Evolutionary conservation across 768 basidiomycete species (phyloP).

Genomic region (Lentinula edodes): DNA sequence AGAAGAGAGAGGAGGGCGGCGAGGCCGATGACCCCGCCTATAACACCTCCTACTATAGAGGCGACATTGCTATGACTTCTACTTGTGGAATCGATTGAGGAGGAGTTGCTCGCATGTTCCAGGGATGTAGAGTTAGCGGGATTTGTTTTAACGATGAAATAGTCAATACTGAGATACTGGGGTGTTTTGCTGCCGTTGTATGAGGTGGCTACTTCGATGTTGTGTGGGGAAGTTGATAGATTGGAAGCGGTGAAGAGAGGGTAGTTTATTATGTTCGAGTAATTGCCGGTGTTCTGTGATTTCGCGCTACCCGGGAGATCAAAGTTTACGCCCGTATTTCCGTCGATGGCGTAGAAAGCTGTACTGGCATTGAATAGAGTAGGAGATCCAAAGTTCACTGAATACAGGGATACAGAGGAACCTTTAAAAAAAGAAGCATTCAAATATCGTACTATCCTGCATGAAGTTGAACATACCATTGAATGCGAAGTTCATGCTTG

Average conservation of each 20-base stretch:
- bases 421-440: neutral
- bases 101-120: neutral
- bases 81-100: neutral
- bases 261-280: neutral
- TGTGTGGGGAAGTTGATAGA: neutral
- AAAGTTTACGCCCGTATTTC: neutral
- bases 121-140: neutral
- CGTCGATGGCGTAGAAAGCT: slow-evolving; percentile 6
- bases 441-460: neutral
- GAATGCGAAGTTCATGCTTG: neutral
- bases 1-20: neutral
- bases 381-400: neutral
- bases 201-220: neutral
- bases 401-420: slow-evolving; percentile 1
- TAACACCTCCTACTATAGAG: neutral
- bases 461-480: neutral
- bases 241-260: neutral
- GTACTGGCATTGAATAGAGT: neutral
- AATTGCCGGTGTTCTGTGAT: neutral
- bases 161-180: neutral
- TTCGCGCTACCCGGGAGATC: neutral
- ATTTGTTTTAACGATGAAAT: slow-evolving; percentile 2
- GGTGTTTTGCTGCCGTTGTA: neutral
- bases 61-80: neutral
- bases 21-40: neutral